Conservation (phyloP, 2,329 filamentous ascomycete genomes). For the Phialemonium atrogriseum region DNA sequence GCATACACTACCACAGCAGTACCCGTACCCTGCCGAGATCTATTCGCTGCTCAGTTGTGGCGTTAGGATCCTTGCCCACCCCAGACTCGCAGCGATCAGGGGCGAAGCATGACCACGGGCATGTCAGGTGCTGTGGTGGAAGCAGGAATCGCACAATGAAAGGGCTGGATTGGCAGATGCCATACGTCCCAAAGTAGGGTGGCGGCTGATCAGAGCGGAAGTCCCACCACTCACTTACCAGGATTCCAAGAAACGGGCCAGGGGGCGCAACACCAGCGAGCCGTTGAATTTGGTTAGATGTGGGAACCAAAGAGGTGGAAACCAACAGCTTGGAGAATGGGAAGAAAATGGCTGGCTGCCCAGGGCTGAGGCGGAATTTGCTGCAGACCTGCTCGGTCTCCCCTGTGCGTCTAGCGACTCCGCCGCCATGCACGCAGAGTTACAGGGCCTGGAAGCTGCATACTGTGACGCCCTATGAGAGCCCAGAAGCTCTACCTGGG, state of each 20-base stretch:
- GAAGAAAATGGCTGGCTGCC: too few species aligned
- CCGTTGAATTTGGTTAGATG: too few species aligned
- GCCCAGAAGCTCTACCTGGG: slow-evolving; percentile 18
- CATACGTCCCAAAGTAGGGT: too few species aligned
- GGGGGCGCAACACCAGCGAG: too few species aligned
- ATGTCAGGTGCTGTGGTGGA: slow-evolving; percentile 17
- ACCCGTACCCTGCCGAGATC: too few species aligned
- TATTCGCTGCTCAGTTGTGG: too few species aligned
- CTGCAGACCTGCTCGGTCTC: too few species aligned
- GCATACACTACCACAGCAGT: too few species aligned
- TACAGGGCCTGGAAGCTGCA: slow-evolving; percentile 28
- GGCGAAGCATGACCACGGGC: slow-evolving; percentile 15
- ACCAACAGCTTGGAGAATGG: too few species aligned
- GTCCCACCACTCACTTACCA: slow-evolving; percentile 14
- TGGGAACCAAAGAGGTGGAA: too few species aligned
- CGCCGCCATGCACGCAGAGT: slow-evolving; percentile 34
- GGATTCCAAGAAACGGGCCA: not conserved
- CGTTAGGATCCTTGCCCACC: slow-evolving; percentile 22
- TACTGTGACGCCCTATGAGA: slow-evolving; percentile 31
- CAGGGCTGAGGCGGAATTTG: too few species aligned
- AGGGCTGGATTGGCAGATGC: slow-evolving; percentile 17
- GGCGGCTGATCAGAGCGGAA: slow-evolving; percentile 12
- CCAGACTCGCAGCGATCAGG: slow-evolving; percentile 18
- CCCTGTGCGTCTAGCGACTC: slow-evolving; percentile 22
- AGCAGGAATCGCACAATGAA: slow-evolving; percentile 13